Base-by-base conservation (phyloP, 2,329 filamentous ascomycete genomes). In the Fusarium lateritium region DNA sequence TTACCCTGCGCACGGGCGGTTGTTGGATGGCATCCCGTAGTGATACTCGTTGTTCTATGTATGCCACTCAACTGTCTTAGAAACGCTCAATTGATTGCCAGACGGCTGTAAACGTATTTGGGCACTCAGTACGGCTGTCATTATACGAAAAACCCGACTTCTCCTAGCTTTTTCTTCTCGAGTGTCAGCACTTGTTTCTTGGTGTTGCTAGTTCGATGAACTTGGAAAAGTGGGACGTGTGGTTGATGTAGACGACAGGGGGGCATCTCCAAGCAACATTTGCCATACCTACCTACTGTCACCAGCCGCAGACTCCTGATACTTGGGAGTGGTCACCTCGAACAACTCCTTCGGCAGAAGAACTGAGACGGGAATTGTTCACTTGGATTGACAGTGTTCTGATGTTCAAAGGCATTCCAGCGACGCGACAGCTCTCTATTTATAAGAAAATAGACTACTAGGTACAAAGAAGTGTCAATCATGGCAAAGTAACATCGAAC, bases 161-260 rank as follows among this genome's bases (percentile, higher is more conserved):
- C 46, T 60, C 33, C 39, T 22, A n/a, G 10, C 26, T n/a, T 44
- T 65, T 28, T 33, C 53, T 49, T 51, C 56, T 42, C 21, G 21
- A 49, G 31, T 47, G 53, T 65, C 60, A 65, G 60, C 53, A 53
- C 53, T 43, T 40, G 56, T 57, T 52, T 43, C 36, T 31, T 59
- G 45, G 61, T 65, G 46, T 65, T 65, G 60, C 60, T 65, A 65
- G 62, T 65, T 65, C 42, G 5, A 22, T 22, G 22, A 24, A 43
- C 46, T 42, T 28, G 39, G 14, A 60, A 39, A 60, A 51, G 60
- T 65, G 62, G 62, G 59, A 58, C 61, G 45, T 45, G 59, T 45
- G 34, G 53, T 58, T 42, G 22, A 39, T 42, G 22, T 24, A 24
- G 43, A 65, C 31, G 53, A 60, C 62, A 65, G 46, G 53, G 62